These are phyloP conservation scores for Trichosphaerium sp. DNA, from an alignment of 78 protist genomes.

Conservation along the genomic window DNA sequence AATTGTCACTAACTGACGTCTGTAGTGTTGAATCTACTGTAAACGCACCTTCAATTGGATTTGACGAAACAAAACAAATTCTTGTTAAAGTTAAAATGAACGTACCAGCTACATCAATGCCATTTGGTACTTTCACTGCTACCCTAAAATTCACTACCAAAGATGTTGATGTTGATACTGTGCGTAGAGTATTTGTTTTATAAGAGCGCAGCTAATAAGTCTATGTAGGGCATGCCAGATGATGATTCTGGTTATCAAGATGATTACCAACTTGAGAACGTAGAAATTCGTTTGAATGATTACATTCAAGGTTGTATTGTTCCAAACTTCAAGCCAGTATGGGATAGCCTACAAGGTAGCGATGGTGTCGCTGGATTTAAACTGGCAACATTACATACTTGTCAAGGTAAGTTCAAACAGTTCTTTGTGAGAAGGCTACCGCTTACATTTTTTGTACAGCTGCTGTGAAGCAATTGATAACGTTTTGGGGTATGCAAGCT, in stretches of 20 bases:
- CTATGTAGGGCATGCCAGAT: background rate
- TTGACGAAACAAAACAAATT: background rate
- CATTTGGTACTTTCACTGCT: constrained; percentile 16
- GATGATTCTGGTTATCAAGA: constrained; percentile 46
- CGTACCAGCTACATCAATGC: constrained; percentile 1
- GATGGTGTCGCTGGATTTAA: too few relatives aligned
- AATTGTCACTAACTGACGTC: background rate
- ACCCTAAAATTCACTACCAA: constrained; percentile 46
- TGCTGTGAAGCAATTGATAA: too few relatives aligned
- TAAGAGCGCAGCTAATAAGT: background rate
- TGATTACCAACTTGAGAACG: constrained; percentile 49
- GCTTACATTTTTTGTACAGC: too few relatives aligned
- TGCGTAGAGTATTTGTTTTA: constrained; percentile 40
- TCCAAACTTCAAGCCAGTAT: constrained; percentile 50
- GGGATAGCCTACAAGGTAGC: constrained; percentile 50
- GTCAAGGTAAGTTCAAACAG: too few relatives aligned
- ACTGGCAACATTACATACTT: too few relatives aligned
- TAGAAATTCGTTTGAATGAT: constrained; percentile 49
- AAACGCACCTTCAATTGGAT: constrained; percentile 10
- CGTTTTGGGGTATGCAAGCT: too few relatives aligned
- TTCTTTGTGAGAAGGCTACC: too few relatives aligned
- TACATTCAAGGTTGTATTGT: constrained; percentile 17
- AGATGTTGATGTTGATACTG: constrained; percentile 68
- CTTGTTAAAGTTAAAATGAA: constrained; percentile 5
- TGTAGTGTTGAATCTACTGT: background rate